These are phyloP conservation scores for Meira nashicola DNA, from an alignment of 1,284 basidiomycete species.

Conservation along the genomic window DNA sequence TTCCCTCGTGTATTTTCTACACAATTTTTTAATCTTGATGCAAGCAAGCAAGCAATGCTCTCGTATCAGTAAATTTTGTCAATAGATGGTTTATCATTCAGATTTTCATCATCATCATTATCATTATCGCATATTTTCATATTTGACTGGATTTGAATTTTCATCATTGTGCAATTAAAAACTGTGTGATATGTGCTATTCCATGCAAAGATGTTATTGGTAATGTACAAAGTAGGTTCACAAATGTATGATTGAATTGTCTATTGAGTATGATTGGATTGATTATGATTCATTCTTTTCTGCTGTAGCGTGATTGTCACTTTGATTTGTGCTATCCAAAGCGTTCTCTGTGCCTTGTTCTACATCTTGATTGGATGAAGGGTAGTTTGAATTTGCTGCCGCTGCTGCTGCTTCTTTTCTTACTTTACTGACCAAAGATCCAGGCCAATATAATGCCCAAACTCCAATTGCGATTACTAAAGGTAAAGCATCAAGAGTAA, in stretches of 20 bases:
- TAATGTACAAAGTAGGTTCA: neutral
- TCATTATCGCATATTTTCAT: neutral
- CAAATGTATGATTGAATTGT: neutral
- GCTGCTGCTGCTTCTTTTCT: neutral
- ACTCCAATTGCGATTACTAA: conserved; percentile 27
- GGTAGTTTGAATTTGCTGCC: too few relatives aligned
- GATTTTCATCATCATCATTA: neutral
- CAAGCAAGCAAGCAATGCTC: too few relatives aligned
- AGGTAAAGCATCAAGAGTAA: conserved; percentile 29
- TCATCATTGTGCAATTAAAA: neutral
- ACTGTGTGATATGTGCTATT: too few relatives aligned
- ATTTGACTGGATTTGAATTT: neutral
- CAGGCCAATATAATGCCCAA: conserved; percentile 31
- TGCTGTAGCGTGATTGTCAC: neutral
- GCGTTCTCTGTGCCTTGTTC: neutral
- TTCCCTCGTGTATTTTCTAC: too few relatives aligned
- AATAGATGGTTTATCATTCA: neutral
- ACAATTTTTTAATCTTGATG: too few relatives aligned
- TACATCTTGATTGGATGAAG: neutral
- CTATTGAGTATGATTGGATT: neutral
- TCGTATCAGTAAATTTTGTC: too few relatives aligned
- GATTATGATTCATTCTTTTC: neutral
- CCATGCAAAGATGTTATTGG: neutral
- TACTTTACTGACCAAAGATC: conserved; percentile 16
- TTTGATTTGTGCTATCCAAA: neutral